Conservation (phyloP, 2,329 filamentous ascomycete species). For the Byssoonygena ceratinophila region DNA sequence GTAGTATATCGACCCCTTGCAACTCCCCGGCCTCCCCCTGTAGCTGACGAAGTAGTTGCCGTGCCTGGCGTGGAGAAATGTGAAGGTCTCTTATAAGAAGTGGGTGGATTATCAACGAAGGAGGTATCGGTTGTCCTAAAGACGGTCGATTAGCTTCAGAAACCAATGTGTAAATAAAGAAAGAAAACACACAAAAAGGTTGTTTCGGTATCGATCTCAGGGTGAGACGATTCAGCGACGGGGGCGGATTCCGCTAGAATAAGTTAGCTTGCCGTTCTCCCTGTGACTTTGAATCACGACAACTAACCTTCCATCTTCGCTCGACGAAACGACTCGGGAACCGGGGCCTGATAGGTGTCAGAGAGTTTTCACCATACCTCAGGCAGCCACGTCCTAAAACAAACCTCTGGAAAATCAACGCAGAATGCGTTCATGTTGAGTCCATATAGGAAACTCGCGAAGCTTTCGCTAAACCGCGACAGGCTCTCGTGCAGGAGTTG, state of each 20-base stretch:
- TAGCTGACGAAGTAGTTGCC: constrained; percentile 19
- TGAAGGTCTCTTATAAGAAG: constrained; percentile 39
- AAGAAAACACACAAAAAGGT: constrained; percentile 74
- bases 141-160: neutral
- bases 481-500: constrained; percentile 95
- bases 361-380: neutral
- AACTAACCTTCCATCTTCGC: constrained; percentile 39
- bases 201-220: constrained; percentile 53
- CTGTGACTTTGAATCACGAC: neutral
- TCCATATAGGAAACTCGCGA: constrained; percentile 88
- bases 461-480: constrained; percentile 87
- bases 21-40: constrained; percentile 22
- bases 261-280: neutral
- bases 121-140: constrained; percentile 77
- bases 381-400: neutral
- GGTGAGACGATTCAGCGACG: constrained; percentile 22
- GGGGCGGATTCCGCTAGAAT: neutral
- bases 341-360: constrained; percentile 53
- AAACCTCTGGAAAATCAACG: constrained; percentile 89
- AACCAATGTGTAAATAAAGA: too few relatives aligned
- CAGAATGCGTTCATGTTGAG: constrained; percentile 99
- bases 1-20: constrained; percentile 30
- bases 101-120: constrained; percentile 73
- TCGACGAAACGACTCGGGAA: constrained; percentile 69
- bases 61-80: constrained; percentile 23